A percentile compares a stretch with the other conserved stretches of the same genome.
Evolutionary conservation across 345 rosid species (phyloP).

Genomic region (Microthlaspi erraticum): DNA sequence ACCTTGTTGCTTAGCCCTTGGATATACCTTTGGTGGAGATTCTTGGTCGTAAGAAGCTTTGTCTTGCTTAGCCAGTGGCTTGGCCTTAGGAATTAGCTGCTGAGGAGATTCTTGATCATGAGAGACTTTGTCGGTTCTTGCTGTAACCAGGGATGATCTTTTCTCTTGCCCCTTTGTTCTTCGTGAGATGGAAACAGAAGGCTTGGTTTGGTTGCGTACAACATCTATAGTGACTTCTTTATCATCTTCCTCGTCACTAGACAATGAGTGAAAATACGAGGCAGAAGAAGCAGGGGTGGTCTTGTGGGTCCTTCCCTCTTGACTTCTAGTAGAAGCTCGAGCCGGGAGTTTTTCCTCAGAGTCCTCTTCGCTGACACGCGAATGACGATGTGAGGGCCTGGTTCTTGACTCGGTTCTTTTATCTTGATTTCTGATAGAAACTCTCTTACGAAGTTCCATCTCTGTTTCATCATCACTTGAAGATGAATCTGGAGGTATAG

Average conservation of each 20-base stretch:
- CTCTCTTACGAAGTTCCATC: conserved; percentile 39
- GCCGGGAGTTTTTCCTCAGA: conserved; percentile 47
- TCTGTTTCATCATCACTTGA: conserved; percentile 51
- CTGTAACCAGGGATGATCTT: conserved; percentile 39
- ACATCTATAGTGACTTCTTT: conserved; percentile 7
- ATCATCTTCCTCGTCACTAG: conserved; percentile 43
- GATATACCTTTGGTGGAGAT: conserved; percentile 32
- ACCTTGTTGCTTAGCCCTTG: conserved; percentile 30
- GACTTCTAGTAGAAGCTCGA: conserved; percentile 44
- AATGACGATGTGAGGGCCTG: conserved; percentile 45
- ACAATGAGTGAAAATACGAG: conserved; percentile 26
- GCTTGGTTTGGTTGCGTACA: conserved; percentile 30
- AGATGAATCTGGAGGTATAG: conserved; percentile 37
- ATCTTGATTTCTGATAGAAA: conserved; percentile 39
- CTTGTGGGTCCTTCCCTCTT: conserved; percentile 33
- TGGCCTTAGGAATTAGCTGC: conserved; percentile 7
- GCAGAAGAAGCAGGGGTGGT: conserved; percentile 23
- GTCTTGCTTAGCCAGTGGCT: conserved; percentile 42
- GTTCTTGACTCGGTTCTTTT: conserved; percentile 46
- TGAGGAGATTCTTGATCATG: conserved; percentile 13
- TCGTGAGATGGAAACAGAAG: conserved; percentile 52
- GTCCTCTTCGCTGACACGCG: conserved; percentile 46
- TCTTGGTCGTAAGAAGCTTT: conserved; percentile 38
- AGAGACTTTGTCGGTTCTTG: conserved; percentile 22
- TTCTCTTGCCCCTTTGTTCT: conserved; percentile 58